A percentile compares a stretch with the other conserved stretches of the same genome.
phyloP scores from a whole-genome alignment of 1,284 basidiomycete genomes.

The Exsudoporus floridanus region DNA sequence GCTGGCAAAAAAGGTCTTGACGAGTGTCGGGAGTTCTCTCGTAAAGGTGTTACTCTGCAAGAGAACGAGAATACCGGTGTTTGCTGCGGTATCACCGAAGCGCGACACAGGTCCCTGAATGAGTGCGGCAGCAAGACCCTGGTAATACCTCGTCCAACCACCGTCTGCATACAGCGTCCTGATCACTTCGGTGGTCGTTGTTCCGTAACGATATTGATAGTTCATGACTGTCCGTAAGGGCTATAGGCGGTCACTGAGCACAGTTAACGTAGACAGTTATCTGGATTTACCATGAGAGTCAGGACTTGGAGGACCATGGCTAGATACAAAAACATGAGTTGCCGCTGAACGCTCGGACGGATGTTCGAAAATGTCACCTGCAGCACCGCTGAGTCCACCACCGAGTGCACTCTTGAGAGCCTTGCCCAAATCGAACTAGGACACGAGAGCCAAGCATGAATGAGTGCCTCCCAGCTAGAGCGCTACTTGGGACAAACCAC shows the following conservation, averaged over 20 bases:
- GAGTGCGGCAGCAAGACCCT: conserved; percentile 78
- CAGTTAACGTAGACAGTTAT: not conserved
- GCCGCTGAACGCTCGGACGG: not conserved
- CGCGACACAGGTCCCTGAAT: conserved; percentile 76
- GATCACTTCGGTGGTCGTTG: conserved; percentile 61
- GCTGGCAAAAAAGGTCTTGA: conserved; percentile 73
- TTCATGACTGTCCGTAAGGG: conserved; percentile 89
- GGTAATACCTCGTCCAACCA: conserved; percentile 80
- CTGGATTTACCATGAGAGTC: conserved; percentile 65
- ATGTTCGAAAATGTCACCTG: conserved; percentile 44
- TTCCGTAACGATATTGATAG: conserved; percentile 85
- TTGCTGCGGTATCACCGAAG: conserved; percentile 89
- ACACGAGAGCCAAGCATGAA: not conserved
- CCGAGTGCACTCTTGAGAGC: conserved; percentile 80
- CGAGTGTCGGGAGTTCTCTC: conserved; percentile 55
- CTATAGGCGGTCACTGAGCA: conserved; percentile 31
- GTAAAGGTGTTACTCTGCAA: conserved; percentile 69
- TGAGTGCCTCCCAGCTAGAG: conserved; percentile 1
- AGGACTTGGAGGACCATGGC: conserved; percentile 90
- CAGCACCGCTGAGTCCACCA: conserved; percentile 83
- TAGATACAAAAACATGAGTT: conserved; percentile 19
- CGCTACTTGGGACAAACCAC: conserved; percentile 23
- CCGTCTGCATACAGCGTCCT: conserved; percentile 73
- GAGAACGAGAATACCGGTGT: conserved; percentile 76
- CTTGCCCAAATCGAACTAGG: conserved; percentile 71